Conservation (phyloP, 2,329 filamentous ascomycete genomes). For the Pseudonectria buxi region DNA sequence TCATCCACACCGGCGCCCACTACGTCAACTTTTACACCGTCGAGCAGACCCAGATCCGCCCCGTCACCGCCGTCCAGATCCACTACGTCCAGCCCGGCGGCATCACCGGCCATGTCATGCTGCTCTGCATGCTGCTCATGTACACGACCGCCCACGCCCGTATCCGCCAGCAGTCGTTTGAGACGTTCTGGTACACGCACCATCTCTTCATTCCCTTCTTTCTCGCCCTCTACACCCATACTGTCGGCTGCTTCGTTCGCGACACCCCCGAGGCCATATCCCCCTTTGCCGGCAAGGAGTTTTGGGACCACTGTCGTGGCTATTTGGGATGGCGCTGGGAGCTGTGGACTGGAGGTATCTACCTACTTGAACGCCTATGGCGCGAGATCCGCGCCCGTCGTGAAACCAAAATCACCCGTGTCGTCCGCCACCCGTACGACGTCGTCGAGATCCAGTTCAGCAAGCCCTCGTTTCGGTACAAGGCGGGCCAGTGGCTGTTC, state of each 20-base stretch:
- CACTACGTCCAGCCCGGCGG: constrained; percentile 87
- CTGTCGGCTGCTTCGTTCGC: constrained; percentile 91
- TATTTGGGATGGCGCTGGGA: constrained; percentile 99
- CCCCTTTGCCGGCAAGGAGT: constrained; percentile 73
- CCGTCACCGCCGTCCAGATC: constrained; percentile 75
- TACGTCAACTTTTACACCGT: constrained; percentile 99
- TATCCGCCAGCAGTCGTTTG: constrained; percentile 94
- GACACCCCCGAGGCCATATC: constrained; percentile 67
- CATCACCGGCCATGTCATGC: constrained; percentile 94
- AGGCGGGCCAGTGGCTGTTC: constrained; percentile 97
- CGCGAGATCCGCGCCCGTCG: constrained; percentile 81
- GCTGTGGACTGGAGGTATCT: constrained; percentile 75
- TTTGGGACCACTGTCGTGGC: constrained; percentile 90
- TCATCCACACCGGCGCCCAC: constrained; percentile 70
- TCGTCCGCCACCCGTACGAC: constrained; percentile 93
- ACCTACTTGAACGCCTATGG: constrained; percentile 82
- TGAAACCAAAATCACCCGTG: constrained; percentile 82
- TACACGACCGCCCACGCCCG: constrained; percentile 91
- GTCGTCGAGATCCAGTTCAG: constrained; percentile 95
- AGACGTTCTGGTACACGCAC: constrained; percentile 99
- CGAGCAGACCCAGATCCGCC: constrained; percentile 75
- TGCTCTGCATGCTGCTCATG: constrained; percentile 98
- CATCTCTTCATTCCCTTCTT: constrained; percentile 97
- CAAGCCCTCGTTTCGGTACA: constrained; percentile 97
- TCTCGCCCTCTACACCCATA: constrained; percentile 90